Conservation (phyloP, 345 rosid species). For the Orychophragmus violaceus region DNA sequence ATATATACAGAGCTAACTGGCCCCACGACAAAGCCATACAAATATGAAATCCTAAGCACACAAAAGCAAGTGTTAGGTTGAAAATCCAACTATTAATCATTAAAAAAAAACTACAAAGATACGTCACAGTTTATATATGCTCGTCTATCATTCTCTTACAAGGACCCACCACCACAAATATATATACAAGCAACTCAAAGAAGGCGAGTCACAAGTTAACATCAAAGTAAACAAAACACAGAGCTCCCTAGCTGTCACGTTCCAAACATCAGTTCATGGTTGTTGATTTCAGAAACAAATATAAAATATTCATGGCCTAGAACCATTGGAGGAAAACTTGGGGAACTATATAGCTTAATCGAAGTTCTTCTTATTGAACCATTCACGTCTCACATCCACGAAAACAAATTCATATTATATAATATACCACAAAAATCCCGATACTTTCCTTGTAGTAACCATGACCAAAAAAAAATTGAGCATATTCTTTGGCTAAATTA, state of each 20-base stretch:
- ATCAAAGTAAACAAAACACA: conserved; percentile 3
- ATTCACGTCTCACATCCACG: background rate
- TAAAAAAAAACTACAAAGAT: conserved; percentile 1
- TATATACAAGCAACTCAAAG: conserved; percentile 10
- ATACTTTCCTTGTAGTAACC: too few species aligned
- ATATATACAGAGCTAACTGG: background rate
- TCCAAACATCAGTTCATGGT: background rate
- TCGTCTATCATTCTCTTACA: background rate
- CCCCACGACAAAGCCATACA: conserved; percentile 10
- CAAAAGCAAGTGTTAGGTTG: conserved; percentile 20
- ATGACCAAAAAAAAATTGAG: too few species aligned
- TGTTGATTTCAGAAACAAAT: background rate
- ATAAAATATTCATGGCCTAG: background rate
- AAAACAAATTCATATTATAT: too few species aligned
- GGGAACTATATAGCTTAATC: background rate
- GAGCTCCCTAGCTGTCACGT: background rate
- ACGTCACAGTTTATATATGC: background rate
- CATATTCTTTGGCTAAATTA: too few species aligned
- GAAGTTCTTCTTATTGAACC: background rate
- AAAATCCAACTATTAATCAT: background rate
- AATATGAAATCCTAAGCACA: background rate
- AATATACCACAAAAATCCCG: too few species aligned
- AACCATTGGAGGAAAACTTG: background rate
- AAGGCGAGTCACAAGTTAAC: background rate
- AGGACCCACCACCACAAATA: conserved; percentile 20